These are phyloP conservation scores for Arthrobotrys musiformis DNA, from an alignment of 2,329 filamentous ascomycete species.

Conservation along the genomic window DNA sequence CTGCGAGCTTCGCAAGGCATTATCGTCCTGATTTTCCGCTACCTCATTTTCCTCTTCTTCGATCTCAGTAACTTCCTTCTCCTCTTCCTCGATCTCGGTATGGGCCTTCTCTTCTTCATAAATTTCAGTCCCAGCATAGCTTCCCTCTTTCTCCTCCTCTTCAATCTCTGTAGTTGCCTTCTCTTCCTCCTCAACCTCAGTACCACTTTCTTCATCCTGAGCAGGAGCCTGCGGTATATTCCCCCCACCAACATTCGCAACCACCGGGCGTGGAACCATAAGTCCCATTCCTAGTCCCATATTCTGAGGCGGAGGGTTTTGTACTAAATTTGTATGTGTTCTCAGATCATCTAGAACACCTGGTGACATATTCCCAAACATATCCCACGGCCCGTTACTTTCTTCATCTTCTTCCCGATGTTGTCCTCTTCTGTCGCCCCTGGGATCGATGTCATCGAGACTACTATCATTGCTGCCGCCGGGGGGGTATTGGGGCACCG, in stretches of 20 bases:
- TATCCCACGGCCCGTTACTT: constrained; percentile 1
- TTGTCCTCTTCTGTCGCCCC: neutral
- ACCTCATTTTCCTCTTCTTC: neutral
- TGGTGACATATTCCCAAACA: neutral
- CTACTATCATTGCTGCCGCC: neutral
- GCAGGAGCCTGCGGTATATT: neutral
- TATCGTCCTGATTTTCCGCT: neutral
- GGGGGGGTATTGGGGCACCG: neutral
- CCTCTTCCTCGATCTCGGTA: neutral
- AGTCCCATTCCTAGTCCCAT: neutral
- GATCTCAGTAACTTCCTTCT: neutral
- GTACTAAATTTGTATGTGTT: neutral
- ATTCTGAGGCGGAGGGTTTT: neutral
- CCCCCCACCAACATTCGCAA: neutral
- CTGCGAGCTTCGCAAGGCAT: neutral
- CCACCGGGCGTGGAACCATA: neutral
- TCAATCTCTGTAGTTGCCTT: neutral
- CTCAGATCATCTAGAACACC: neutral
- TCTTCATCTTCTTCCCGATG: neutral
- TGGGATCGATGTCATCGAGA: neutral
- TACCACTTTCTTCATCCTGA: neutral
- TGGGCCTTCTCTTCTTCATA: neutral
- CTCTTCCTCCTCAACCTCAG: neutral
- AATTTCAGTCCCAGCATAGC: neutral
- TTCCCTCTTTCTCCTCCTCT: neutral